A percentile compares a stretch with the other conserved stretches of the same genome.
Conservation (phyloP, 768 basidiomycete genomes). For the Nidularia sp. region DNA sequence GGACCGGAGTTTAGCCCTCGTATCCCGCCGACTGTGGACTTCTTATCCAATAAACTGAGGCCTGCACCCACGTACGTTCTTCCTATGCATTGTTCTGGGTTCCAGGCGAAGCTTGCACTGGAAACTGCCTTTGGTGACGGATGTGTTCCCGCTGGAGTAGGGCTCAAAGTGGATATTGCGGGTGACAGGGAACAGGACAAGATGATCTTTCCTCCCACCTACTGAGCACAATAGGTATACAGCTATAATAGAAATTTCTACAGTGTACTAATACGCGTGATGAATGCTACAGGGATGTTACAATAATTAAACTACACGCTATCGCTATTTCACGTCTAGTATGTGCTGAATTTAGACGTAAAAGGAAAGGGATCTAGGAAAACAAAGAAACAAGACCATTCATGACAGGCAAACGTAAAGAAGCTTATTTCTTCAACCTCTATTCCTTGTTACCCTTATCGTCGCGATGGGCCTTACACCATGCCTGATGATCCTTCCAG, state of each 20-base stretch:
- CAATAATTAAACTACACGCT: too few species aligned
- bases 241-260: background rate
- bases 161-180: conserved; percentile 55
- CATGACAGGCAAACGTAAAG: too few species aligned
- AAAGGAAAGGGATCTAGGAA: too few species aligned
- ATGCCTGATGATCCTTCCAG: too few species aligned
- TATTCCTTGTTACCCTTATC: too few species aligned
- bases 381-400: too few species aligned
- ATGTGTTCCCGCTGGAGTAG: conserved; percentile 76
- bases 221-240: conserved; percentile 6
- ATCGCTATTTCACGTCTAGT: too few species aligned
- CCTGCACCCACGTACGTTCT: conserved; percentile 69
- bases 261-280: background rate
- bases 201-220: conserved; percentile 25
- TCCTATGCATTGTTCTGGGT: conserved; percentile 85
- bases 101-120: conserved; percentile 69
- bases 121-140: conserved; percentile 67
- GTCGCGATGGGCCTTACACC: too few species aligned
- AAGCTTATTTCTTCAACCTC: too few species aligned
- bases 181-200: conserved; percentile 43
- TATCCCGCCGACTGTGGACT: conserved; percentile 67
- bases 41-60: conserved; percentile 53
- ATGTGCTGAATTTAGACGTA: too few species aligned
- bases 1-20: conserved; percentile 60
- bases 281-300: too few species aligned